Evolutionary conservation across 2,329 filamentous ascomycete species (phyloP).

Genomic region (Boeremia lycopersici): DNA sequence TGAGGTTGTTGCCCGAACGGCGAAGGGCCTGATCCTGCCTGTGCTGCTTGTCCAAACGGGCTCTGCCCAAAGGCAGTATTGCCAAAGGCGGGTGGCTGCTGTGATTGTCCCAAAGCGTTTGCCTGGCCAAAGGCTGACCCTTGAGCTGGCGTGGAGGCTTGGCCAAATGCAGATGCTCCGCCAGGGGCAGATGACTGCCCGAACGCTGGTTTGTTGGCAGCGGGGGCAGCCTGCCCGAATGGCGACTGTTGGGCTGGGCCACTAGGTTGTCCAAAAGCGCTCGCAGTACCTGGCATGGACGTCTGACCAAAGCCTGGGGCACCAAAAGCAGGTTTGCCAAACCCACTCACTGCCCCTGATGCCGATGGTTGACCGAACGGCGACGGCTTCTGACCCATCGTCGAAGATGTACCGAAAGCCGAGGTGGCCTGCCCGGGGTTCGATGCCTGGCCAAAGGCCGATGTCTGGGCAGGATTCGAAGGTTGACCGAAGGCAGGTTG

Average conservation of each 20-base stretch:
- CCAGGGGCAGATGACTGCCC: conserved; percentile 45
- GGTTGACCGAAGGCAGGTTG: conserved; percentile 48
- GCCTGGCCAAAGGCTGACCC: conserved; percentile 43
- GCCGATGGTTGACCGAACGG: conserved; percentile 52
- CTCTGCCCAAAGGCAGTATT: conserved; percentile 47
- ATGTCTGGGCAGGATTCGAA: conserved; percentile 41
- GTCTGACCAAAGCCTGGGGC: conserved; percentile 49
- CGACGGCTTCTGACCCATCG: conserved; percentile 25
- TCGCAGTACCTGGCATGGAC: conserved; percentile 34
- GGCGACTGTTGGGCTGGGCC: conserved; percentile 21
- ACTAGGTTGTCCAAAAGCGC: conserved; percentile 29
- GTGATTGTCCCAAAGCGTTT: conserved; percentile 29
- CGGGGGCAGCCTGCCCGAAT: conserved; percentile 48
- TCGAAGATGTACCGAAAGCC: conserved; percentile 51
- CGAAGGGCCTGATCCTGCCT: conserved; percentile 38
- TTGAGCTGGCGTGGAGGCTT: conserved; percentile 37
- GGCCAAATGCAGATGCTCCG: conserved; percentile 42
- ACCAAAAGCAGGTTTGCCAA: conserved; percentile 45
- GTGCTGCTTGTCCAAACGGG: conserved; percentile 54
- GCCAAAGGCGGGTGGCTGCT: conserved; percentile 47
- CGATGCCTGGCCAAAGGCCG: conserved; percentile 51
- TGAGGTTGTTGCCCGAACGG: conserved; percentile 44
- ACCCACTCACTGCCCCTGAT: conserved; percentile 37
- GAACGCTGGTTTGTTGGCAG: conserved; percentile 39
- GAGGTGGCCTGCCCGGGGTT: conserved; percentile 29